These are phyloP conservation scores for Ustilago esculenta DNA, from an alignment of 1,284 basidiomycete genomes.

Conservation along the genomic window DNA sequence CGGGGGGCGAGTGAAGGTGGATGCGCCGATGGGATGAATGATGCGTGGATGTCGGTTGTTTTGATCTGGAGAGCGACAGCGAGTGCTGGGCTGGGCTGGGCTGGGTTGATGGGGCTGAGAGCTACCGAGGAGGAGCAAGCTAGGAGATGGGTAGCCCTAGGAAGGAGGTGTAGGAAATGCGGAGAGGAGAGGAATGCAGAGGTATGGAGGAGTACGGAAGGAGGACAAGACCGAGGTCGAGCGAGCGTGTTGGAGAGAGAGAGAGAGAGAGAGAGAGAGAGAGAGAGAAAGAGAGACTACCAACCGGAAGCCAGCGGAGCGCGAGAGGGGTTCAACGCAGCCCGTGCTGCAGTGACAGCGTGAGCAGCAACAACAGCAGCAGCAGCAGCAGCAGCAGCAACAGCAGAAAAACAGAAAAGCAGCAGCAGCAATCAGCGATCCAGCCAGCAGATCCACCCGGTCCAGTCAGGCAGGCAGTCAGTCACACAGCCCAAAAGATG, in stretches of 20 bases:
- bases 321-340: slow-evolving; percentile 30
- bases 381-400: not conserved
- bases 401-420: not conserved
- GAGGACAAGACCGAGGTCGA: slow-evolving; percentile 1
- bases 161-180: slow-evolving; percentile 15
- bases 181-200: slow-evolving; percentile 9
- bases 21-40: not conserved
- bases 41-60: too few relatives aligned
- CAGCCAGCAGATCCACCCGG: too few relatives aligned
- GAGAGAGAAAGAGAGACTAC: slow-evolving; percentile 3
- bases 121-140: not conserved
- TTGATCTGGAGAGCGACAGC: too few relatives aligned
- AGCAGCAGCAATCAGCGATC: slow-evolving; percentile 6
- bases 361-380: too few relatives aligned
- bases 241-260: not conserved
- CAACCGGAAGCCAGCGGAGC: not conserved
- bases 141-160: not conserved
- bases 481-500: too few relatives aligned
- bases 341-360: too few relatives aligned
- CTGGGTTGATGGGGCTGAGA: not conserved
- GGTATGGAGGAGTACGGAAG: slow-evolving; percentile 1
- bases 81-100: too few relatives aligned
- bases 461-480: too few relatives aligned
- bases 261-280: slow-evolving; percentile 2
- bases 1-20: too few relatives aligned